phyloP scores from a whole-genome alignment of 2,329 filamentous ascomycete genomes.

The Colletotrichum melonis region DNA sequence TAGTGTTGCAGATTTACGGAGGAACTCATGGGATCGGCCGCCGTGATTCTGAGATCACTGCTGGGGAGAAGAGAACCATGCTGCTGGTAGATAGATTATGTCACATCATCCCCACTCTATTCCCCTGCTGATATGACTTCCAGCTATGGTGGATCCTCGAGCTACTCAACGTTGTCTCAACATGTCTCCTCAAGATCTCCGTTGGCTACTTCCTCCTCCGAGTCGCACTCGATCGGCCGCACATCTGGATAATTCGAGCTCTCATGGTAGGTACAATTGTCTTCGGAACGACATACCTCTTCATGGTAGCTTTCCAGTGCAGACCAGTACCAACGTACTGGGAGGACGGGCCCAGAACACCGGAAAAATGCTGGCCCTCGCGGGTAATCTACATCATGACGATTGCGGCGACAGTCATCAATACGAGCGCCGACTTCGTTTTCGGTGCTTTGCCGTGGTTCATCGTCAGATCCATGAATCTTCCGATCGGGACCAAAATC shows the following conservation, averaged over 20 bases:
- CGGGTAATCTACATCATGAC: conserved; percentile 43
- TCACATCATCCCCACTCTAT: background rate
- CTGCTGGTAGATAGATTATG: background rate
- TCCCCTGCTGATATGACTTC: accelerated
- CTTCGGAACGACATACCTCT: conserved; percentile 51
- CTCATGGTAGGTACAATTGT: conserved; percentile 48
- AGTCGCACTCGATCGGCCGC: conserved; percentile 46
- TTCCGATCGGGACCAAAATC: conserved; percentile 51
- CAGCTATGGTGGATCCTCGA: conserved; percentile 53
- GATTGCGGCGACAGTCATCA: conserved; percentile 51
- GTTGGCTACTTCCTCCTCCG: conserved; percentile 55
- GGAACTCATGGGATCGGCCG: background rate
- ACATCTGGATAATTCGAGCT: conserved; percentile 50
- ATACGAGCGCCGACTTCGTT: conserved; percentile 51
- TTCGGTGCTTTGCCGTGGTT: conserved; percentile 52
- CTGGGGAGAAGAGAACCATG: background rate
- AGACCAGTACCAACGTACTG: conserved; percentile 52
- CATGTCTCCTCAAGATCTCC: conserved; percentile 49
- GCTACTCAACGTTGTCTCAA: conserved; percentile 50
- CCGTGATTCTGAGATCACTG: background rate
- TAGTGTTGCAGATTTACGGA: background rate
- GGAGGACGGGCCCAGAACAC: conserved; percentile 41
- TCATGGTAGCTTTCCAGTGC: conserved; percentile 55
- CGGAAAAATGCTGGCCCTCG: conserved; percentile 44
- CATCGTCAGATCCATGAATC: conserved; percentile 52